Conservation (phyloP, 2,329 filamentous ascomycete genomes). For the Cercospora beticola region DNA sequence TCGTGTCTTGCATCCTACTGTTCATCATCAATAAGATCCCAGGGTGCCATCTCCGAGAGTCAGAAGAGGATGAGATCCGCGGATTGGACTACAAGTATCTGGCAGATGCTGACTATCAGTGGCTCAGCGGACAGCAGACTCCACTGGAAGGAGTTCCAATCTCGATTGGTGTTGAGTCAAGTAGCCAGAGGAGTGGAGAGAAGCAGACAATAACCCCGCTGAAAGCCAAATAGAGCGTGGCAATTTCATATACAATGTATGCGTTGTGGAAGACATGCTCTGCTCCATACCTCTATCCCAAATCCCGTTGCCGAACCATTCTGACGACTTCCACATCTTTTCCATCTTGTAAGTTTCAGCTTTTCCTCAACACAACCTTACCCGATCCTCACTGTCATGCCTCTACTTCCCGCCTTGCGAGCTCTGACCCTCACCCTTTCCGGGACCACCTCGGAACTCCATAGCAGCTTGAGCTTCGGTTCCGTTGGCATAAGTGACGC, state of each 20-base stretch:
- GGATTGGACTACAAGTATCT: constrained; percentile 57
- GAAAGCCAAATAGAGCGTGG: neutral
- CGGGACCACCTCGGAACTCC: neutral
- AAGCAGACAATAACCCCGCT: neutral
- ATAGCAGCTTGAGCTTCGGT: neutral
- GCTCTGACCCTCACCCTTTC: neutral
- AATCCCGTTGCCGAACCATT: no score
- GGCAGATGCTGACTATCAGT: constrained; percentile 42
- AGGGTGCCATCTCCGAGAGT: constrained; percentile 54
- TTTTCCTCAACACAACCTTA: neutral
- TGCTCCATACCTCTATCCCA: no score
- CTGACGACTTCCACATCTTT: no score
- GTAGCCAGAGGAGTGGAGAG: neutral
- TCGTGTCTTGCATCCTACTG: constrained; percentile 53
- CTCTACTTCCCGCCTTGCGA: neutral
- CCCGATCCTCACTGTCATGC: neutral
- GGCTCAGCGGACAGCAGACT: neutral
- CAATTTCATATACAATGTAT: no score
- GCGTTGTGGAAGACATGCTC: no score
- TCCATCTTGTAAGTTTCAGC: no score
- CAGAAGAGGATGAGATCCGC: constrained; percentile 55
- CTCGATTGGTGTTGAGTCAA: neutral
- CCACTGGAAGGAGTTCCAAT: neutral
- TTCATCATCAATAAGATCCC: constrained; percentile 57
- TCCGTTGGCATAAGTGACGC: constrained; percentile 3